Percentiles rank a stretch among this genome's conserved stretches.
Conservation (phyloP, 2,329 filamentous ascomycete genomes). For the Fusarium mexicanum region DNA sequence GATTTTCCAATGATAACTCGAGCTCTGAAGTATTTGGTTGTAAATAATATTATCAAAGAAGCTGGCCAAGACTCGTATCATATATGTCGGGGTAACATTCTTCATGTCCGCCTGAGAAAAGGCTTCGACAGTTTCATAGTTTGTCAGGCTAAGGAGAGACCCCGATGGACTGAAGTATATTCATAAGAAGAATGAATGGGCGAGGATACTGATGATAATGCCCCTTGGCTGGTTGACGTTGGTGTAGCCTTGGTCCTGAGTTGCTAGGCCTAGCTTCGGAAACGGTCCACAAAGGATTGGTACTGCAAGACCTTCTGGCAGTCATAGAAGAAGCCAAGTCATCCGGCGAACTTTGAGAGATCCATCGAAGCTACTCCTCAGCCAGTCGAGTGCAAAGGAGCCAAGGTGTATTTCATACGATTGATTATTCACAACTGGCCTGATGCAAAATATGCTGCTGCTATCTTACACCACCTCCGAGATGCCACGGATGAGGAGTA, state of each 20-base stretch:
- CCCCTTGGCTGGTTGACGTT: conserved; percentile 22
- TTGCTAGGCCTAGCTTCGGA: not conserved
- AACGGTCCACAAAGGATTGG: not conserved
- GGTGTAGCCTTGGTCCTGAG: conserved; percentile 23
- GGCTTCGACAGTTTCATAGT: conserved; percentile 51
- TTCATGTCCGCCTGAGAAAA: conserved; percentile 37
- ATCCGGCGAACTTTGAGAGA: not conserved
- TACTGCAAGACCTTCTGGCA: conserved; percentile 11
- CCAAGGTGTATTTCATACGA: conserved; percentile 56
- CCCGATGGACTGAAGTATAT: conserved; percentile 44
- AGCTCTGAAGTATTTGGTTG: conserved; percentile 15
- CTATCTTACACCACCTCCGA: conserved; percentile 42
- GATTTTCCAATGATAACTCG: not conserved
- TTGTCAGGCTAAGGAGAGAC: conserved; percentile 46
- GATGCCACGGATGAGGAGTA: conserved; percentile 36
- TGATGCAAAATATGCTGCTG: conserved; percentile 45
- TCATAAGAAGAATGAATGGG: conserved; percentile 10
- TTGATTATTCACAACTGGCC: conserved; percentile 61
- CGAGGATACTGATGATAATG: not conserved
- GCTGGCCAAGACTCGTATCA: not conserved
- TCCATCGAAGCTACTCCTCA: conserved; percentile 20
- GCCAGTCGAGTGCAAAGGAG: conserved; percentile 37
- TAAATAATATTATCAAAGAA: conserved; percentile 17
- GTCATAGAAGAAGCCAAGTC: conserved; percentile 19
- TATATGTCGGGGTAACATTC: conserved; percentile 1